These are phyloP conservation scores for Entelexis paramagnoliae DNA, from an alignment of 1,139 yeast genomes.

Conservation along the genomic window DNA sequence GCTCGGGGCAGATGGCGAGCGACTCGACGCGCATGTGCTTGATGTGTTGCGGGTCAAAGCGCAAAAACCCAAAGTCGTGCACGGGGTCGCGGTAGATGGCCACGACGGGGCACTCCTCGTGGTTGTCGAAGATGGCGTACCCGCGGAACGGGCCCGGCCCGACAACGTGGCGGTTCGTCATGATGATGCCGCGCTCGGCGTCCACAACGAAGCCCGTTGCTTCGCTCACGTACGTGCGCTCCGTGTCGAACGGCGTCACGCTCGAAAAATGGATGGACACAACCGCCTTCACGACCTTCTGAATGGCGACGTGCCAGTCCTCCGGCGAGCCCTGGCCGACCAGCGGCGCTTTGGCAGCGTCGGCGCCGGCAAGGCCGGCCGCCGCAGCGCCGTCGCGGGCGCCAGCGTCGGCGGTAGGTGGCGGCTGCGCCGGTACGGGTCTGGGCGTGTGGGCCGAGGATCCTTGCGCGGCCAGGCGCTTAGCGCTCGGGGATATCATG, in stretches of 20 bases:
- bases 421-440: background rate
- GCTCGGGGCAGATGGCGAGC: slow-evolving; percentile 62
- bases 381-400: background rate
- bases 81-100: slow-evolving; percentile 52
- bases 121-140: slow-evolving; percentile 85
- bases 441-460: background rate
- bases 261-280: slow-evolving; percentile 85
- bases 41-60: slow-evolving; percentile 60
- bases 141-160: slow-evolving; percentile 93
- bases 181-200: slow-evolving; percentile 62
- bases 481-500: slow-evolving; percentile 5
- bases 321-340: slow-evolving; percentile 11
- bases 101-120: slow-evolving; percentile 80
- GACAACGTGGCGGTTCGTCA: slow-evolving; percentile 89
- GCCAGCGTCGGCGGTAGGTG: background rate
- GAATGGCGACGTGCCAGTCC: slow-evolving; percentile 71
- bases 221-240: slow-evolving; percentile 68
- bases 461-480: slow-evolving; percentile 8
- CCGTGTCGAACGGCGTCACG: slow-evolving; percentile 81
- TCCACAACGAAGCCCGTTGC: slow-evolving; percentile 97
- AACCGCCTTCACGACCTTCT: slow-evolving; percentile 71
- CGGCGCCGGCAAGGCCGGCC: background rate
- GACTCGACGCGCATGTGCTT: slow-evolving; percentile 65
- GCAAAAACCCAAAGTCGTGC: slow-evolving; percentile 79
- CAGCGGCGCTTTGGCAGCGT: background rate